phyloP scores from a whole-genome alignment of 129 eudicot species.

The Logfia minima region DNA sequence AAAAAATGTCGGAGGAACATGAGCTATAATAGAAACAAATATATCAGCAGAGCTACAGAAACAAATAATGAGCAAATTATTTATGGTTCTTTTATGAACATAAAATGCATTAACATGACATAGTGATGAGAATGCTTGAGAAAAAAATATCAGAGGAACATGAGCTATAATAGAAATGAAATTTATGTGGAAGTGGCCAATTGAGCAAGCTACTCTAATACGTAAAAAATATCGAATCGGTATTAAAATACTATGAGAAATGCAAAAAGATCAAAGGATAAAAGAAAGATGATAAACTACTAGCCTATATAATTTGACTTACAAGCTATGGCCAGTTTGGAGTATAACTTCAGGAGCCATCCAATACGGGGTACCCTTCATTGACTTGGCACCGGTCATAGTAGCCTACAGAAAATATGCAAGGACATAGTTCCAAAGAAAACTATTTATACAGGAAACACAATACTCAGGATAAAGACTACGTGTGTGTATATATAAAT shows the following conservation, averaged over 20 bases:
- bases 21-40: slow-evolving; percentile 9
- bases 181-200: background rate
- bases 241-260: background rate
- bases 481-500: background rate
- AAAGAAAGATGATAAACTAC: background rate
- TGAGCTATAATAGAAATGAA: background rate
- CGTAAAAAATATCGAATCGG: background rate
- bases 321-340: slow-evolving; percentile 98
- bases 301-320: slow-evolving; percentile 36
- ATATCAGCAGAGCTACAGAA: slow-evolving; percentile 84
- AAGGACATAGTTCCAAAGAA: slow-evolving; percentile 8
- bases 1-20: background rate
- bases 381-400: slow-evolving; percentile 96
- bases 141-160: background rate
- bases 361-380: slow-evolving; percentile 99
- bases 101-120: background rate
- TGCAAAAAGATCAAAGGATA: slow-evolving; percentile 5
- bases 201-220: background rate
- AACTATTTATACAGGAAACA: background rate
- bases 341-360: slow-evolving; percentile 99
- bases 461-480: background rate
- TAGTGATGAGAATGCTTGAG: background rate
- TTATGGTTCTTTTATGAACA: background rate
- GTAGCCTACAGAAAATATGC: slow-evolving; percentile 66
- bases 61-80: slow-evolving; percentile 11